Evolutionary conservation across 305 asterid genomes (phyloP).

Genomic region (Plantago lanceolata): DNA sequence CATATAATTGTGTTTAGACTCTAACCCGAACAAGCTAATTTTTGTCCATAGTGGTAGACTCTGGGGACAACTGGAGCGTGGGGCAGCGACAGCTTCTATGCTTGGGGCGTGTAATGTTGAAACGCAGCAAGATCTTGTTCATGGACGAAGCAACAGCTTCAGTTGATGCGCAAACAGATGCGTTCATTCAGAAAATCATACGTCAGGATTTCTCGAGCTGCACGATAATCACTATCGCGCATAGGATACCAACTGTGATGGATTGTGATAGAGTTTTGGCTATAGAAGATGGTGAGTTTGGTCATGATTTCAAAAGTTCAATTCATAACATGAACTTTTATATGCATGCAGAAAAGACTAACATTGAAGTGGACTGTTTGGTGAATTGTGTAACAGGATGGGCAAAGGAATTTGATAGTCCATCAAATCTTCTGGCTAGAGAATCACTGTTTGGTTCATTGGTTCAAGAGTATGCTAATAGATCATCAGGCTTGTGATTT

Average conservation of each 20-base stretch:
- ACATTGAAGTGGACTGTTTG: background rate
- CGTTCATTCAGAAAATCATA: slow-evolving; percentile 43
- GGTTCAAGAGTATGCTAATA: slow-evolving; percentile 55
- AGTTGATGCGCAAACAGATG: slow-evolving; percentile 57
- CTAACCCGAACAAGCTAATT: background rate
- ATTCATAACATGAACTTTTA: too few species aligned
- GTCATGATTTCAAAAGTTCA: too few species aligned
- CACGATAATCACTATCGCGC: slow-evolving; percentile 56
- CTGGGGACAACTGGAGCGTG: slow-evolving; percentile 72
- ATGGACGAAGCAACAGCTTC: slow-evolving; percentile 78
- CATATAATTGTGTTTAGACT: too few species aligned
- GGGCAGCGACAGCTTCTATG: slow-evolving; percentile 69
- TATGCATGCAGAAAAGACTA: too few species aligned
- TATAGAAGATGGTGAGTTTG: slow-evolving; percentile 39
- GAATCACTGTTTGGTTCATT: slow-evolving; percentile 48
- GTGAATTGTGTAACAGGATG: slow-evolving; percentile 29
- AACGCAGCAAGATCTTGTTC: slow-evolving; percentile 38
- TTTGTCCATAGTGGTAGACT: slow-evolving; percentile 38
- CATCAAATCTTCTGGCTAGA: slow-evolving; percentile 39
- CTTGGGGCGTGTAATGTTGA: slow-evolving; percentile 57
- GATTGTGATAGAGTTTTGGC: slow-evolving; percentile 52
- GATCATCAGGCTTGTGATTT: slow-evolving; percentile 33
- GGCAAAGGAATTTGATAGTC: slow-evolving; percentile 52
- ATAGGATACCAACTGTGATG: slow-evolving; percentile 56
- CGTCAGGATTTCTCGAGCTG: slow-evolving; percentile 49